These are phyloP conservation scores for Nemania sp. DNA, from an alignment of 2,329 filamentous ascomycete species.

Conservation along the genomic window DNA sequence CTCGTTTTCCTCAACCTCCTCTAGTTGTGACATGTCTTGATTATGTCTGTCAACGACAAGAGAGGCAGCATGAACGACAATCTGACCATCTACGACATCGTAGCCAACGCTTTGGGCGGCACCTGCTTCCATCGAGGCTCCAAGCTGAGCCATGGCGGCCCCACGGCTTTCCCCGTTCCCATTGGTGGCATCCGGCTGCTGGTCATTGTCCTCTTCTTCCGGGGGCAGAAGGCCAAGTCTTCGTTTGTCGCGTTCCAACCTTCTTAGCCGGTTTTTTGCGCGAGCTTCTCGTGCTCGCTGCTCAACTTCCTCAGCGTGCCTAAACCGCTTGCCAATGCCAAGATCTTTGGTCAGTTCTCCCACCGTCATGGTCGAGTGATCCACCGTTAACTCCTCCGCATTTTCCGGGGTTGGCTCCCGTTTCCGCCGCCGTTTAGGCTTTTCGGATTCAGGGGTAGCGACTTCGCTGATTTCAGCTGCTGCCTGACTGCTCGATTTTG, in stretches of 20 bases:
- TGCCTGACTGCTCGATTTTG: slow-evolving; percentile 23
- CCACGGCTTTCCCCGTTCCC: slow-evolving; percentile 31
- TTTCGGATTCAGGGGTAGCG: slow-evolving; percentile 27
- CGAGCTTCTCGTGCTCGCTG: slow-evolving; percentile 60
- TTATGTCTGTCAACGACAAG: slow-evolving; percentile 69
- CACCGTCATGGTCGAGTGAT: slow-evolving; percentile 70
- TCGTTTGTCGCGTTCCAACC: slow-evolving; percentile 40
- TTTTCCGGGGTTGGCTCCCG: slow-evolving; percentile 64
- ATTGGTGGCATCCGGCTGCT: slow-evolving; percentile 26
- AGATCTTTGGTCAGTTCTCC: slow-evolving; percentile 71
- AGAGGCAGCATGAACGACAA: slow-evolving; percentile 70
- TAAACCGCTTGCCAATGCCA: slow-evolving; percentile 73
- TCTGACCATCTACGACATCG: slow-evolving; percentile 70
- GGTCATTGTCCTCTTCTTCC: slow-evolving; percentile 26
- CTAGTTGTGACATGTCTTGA: slow-evolving; percentile 51
- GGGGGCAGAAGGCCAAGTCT: slow-evolving; percentile 35
- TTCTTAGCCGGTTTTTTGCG: slow-evolving; percentile 44
- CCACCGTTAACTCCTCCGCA: slow-evolving; percentile 64
- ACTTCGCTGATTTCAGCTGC: slow-evolving; percentile 27
- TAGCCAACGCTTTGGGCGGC: slow-evolving; percentile 39
- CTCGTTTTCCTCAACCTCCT: slow-evolving; percentile 76
- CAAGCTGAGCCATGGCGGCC: slow-evolving; percentile 25
- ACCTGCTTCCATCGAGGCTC: slow-evolving; percentile 34
- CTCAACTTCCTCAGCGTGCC: slow-evolving; percentile 72
- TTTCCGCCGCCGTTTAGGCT: slow-evolving; percentile 38